Conservation (phyloP, 805 yeast genomes). For the Cyberlindnera subsufficiens region DNA sequence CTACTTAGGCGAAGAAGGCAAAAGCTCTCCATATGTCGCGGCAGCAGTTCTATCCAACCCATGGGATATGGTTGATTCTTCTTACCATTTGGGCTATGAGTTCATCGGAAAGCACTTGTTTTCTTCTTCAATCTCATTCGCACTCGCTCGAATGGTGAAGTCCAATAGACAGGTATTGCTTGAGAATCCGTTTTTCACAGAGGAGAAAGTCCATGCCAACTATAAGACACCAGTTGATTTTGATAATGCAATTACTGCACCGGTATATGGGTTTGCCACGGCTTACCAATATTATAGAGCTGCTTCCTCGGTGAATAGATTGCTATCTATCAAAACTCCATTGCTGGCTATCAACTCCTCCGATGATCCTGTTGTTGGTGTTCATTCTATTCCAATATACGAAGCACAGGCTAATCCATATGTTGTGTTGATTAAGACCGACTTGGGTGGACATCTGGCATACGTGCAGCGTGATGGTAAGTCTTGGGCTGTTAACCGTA, state of each 20-base stretch:
- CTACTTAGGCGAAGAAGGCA: slow-evolving; percentile 64
- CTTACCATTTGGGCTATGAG: slow-evolving; percentile 34
- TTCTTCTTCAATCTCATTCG: slow-evolving; percentile 34
- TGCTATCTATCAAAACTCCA: slow-evolving; percentile 56
- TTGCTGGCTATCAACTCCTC: slow-evolving; percentile 49
- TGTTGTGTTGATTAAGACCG: slow-evolving; percentile 48
- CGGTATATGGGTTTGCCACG: slow-evolving; percentile 54
- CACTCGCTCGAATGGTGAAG: slow-evolving; percentile 37
- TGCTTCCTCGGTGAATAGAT: slow-evolving; percentile 55
- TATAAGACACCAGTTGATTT: slow-evolving; percentile 43
- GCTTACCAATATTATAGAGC: slow-evolving; percentile 60
- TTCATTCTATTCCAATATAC: slow-evolving; percentile 41
- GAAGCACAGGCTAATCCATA: slow-evolving; percentile 54
- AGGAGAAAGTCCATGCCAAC: slow-evolving; percentile 31
- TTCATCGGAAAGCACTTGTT: slow-evolving; percentile 36
- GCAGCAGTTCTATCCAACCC: slow-evolving; percentile 62
- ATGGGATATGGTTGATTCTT: slow-evolving; percentile 62
- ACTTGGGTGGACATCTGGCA: slow-evolving; percentile 70
- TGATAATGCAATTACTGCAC: slow-evolving; percentile 57
- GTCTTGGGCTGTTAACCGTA: slow-evolving; percentile 42
- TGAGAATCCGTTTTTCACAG: slow-evolving; percentile 27
- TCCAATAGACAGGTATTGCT: slow-evolving; percentile 34
- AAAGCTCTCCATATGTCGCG: slow-evolving; percentile 45
- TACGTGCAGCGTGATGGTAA: slow-evolving; percentile 37
- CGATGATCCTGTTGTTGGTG: slow-evolving; percentile 65